phyloP scores from a whole-genome alignment of 148 eudicot genomes.

The Chenopodium formosanum region DNA sequence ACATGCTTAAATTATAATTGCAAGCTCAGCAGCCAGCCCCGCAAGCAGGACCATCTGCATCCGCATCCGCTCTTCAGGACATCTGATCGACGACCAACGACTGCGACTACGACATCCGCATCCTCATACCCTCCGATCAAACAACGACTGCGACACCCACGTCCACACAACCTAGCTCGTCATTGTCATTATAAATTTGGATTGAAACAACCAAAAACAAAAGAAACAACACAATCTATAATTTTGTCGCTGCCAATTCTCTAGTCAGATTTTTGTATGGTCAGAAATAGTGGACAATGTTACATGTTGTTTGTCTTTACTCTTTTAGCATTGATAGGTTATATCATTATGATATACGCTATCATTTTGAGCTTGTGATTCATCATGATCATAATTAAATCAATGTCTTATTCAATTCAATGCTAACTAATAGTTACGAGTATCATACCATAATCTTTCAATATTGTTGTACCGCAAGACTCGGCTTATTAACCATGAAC shows the following conservation, averaged over 20 bases:
- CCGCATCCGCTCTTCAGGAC: neutral
- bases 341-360: neutral
- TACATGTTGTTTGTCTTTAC: constrained; percentile 1
- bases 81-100: neutral
- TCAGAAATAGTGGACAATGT: neutral
- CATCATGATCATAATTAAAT: neutral
- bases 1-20: neutral
- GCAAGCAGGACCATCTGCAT: neutral
- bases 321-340: neutral
- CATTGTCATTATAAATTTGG: neutral
- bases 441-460: too few species aligned
- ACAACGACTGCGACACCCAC: neutral
- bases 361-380: neutral
- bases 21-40: neutral
- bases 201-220: too few species aligned
- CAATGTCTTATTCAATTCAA: too few species aligned
- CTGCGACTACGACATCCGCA: neutral
- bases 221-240: too few species aligned
- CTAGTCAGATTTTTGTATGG: neutral
- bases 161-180: neutral
- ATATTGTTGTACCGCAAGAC: too few species aligned
- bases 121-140: too few species aligned
- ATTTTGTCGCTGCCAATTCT: neutral
- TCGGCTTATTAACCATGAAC: too few species aligned
- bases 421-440: too few species aligned